These are phyloP conservation scores for Plasmodium falciparum DNA, from an alignment of 169 alveolate species.

Conservation along the genomic window DNA sequence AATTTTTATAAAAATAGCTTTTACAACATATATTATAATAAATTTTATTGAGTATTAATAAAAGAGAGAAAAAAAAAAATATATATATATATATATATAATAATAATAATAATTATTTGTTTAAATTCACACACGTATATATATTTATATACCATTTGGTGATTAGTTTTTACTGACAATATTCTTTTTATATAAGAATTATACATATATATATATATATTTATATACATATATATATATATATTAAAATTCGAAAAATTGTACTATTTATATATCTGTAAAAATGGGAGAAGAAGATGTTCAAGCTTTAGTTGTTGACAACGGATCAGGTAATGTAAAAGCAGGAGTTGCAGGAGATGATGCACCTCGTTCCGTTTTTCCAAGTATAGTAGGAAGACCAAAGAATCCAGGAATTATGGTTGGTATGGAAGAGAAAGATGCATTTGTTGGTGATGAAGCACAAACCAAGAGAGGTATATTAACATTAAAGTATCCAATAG, in stretches of 20 bases:
- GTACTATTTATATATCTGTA: slow-evolving; percentile 4
- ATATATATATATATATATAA: slow-evolving; percentile 5
- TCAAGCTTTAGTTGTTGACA: slow-evolving; percentile 98
- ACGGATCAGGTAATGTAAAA: slow-evolving; percentile 99
- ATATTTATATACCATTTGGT: background rate
- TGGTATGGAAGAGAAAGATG: slow-evolving; percentile 97
- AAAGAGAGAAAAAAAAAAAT: background rate
- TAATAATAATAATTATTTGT: too few species aligned
- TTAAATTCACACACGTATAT: background rate
- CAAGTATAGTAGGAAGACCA: slow-evolving; percentile 99
- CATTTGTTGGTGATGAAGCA: slow-evolving; percentile 99
- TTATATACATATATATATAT: background rate
- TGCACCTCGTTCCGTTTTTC: slow-evolving; percentile 99
- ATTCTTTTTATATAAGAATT: too few species aligned
- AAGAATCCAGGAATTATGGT: slow-evolving; percentile 96
- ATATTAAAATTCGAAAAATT: slow-evolving; percentile 4
- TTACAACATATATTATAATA: slow-evolving; percentile 27
- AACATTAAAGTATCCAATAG: slow-evolving; percentile 98
- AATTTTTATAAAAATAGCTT: slow-evolving; percentile 15
- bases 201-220: background rate
- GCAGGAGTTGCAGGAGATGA: slow-evolving; percentile 99
- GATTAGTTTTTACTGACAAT: too few species aligned
- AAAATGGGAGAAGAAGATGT: slow-evolving; percentile 77
- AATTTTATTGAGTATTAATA: slow-evolving; percentile 13
- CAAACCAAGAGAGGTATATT: slow-evolving; percentile 98